Base-by-base conservation (phyloP, 768 basidiomycete species). In the Amylocystis lapponica region DNA sequence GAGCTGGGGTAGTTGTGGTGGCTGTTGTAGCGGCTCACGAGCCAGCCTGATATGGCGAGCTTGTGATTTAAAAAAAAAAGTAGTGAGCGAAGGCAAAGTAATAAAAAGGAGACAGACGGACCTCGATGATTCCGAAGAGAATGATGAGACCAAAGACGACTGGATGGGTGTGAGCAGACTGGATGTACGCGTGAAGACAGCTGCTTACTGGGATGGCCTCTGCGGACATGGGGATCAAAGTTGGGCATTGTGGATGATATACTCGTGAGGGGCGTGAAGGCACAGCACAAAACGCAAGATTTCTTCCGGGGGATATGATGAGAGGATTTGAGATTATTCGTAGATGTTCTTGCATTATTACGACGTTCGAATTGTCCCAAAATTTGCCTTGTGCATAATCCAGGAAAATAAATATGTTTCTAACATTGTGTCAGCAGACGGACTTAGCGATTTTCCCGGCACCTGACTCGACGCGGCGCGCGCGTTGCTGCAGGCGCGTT, bases 21-120 rank as follows among this genome's bases (percentile, higher is more conserved):
- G 22, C 61, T 43, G 59, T 81, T 78, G 67, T 77, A 90, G 33
- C 66, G 70, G 12, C 79, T 66, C 7, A 75, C 72, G 33, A 92
- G 69, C 78, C 83, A 91, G 4, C 86, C 81, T 3, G 88, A 71
- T 49, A 87, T 76, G 20, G 78, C 66, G 52, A 87, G 69, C 84
- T n/a, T 87, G 48, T 2, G 20, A 16, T 12, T 30, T 13, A 26
- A 0, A 2, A 41, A 41, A 3, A 27, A 29, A 20, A 9, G 36
- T 8, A 19, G 13, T 31, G 27, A 19, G 26, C n/a, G 22, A 30
- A 38, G 16, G 14, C 14, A 21, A 17, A n/a, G 10, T 16, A 36
- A 13, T 22, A n/a, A 0, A 29, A 22, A 13, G 17, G 20, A 19
- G 20, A 30, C 29, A 3, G 10, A 51, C 66, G 14, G 41, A 81